Evolutionary conservation across 202 grass and related monocot species (phyloP), one percentile per base, ranked within the genome.

Genomic region (Carex sylvatica): DNA sequence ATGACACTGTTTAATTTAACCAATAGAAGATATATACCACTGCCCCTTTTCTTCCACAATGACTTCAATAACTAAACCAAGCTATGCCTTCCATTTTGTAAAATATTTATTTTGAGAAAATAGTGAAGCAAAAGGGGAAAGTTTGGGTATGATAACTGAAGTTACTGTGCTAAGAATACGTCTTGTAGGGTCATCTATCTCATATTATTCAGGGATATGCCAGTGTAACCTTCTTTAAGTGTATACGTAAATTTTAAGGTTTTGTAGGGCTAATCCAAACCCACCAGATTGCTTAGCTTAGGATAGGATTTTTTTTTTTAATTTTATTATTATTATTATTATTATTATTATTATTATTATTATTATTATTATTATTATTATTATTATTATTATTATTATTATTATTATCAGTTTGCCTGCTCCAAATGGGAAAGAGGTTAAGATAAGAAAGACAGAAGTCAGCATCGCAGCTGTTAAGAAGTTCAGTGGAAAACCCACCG

Each of bases 401-500:
- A 6, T 40, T 10, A 71, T 84, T 44, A 76, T 86, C 79, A 98
- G 95, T 87, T 88, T 95, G 61, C 92, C 92, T 56, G 84, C 89
- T 84, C 89, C 92, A 73, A 91, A 75, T 71, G 62, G n/a, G 6
- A 85, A 94, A 87, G 88, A 61, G 38, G 89, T 95, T 68, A 90
- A 80, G 30, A 81, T 98, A 83, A 78, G 85, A 73, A 88, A 88
- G 84, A 86, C 81, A 31, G 85, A 87, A 78, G 86, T 87, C 35
- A 78, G 87, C 5, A 90, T 98, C 66, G 87, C 83, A 80, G 91
- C 91, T 65, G 92, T 82, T 53, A 91, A 84, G 84, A 98, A 95
- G 62, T 98, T 98, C 68, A 91, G 87, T 84, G 91, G 92, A 73
- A 86, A 80, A 81, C 87, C 91, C 28, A 90, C 90, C 26, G 95